Conservation (phyloP, 192 early-diverging fungal species). For the Dimargaris xerosporica region DNA sequence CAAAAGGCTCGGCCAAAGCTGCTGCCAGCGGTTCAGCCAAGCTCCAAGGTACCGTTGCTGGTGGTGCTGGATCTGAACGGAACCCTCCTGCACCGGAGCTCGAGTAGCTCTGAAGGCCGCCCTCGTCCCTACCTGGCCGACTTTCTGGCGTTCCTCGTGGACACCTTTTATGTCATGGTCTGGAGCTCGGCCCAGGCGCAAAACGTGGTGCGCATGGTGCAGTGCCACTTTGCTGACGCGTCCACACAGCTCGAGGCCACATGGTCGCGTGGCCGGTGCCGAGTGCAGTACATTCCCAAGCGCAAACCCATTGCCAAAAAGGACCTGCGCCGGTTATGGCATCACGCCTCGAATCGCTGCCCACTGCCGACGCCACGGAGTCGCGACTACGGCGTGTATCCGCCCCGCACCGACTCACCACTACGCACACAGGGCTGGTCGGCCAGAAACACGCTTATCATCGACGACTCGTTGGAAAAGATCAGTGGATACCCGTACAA, state of each 20-base stretch:
- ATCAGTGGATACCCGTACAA: not conserved
- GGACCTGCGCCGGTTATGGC: not conserved
- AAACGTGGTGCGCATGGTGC: slow-evolving; percentile 42
- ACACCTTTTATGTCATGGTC: slow-evolving; percentile 49
- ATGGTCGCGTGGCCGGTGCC: not conserved
- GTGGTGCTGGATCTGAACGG: not conserved
- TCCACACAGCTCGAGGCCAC: not conserved
- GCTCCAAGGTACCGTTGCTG: not conserved
- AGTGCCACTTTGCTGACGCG: slow-evolving; percentile 20
- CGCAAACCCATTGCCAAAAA: not conserved
- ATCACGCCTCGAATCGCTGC: not conserved
- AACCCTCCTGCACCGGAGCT: not conserved
- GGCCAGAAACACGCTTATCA: not conserved
- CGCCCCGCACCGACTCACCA: not conserved
- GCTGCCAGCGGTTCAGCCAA: too few species aligned
- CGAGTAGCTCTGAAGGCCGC: slow-evolving; percentile 1
- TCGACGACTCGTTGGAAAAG: slow-evolving; percentile 2
- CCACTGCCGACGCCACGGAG: not conserved
- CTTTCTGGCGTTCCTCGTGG: slow-evolving; percentile 39
- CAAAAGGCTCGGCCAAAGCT: too few species aligned
- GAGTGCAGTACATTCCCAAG: too few species aligned
- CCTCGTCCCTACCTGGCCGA: slow-evolving; percentile 31
- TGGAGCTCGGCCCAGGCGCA: slow-evolving; percentile 50
- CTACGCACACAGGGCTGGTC: not conserved
- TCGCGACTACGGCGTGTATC: not conserved